Evolutionary conservation across 371 early-diverging fungal species (phyloP).

Genomic region (Conidiobolus incongruus): DNA sequence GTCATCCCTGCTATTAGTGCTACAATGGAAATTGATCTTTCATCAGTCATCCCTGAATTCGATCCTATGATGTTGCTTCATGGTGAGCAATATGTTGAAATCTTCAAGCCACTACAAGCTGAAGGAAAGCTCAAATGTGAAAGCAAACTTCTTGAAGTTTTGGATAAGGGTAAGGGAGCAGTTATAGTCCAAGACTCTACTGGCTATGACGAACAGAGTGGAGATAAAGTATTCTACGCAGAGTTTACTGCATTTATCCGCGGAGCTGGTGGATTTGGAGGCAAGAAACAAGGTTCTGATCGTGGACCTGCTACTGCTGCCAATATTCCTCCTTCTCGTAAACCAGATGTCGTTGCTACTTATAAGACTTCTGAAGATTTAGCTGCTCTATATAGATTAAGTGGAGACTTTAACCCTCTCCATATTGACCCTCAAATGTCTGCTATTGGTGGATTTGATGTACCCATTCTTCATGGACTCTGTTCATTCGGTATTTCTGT

Average conservation of each 20-base stretch:
- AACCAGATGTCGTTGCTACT: slow-evolving; percentile 53
- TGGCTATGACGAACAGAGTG: slow-evolving; percentile 58
- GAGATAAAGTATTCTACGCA: slow-evolving; percentile 56
- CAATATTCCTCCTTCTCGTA: slow-evolving; percentile 48
- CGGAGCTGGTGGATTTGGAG: slow-evolving; percentile 78
- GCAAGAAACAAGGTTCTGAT: slow-evolving; percentile 42
- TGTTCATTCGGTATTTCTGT: slow-evolving; percentile 80
- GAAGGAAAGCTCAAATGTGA: slow-evolving; percentile 49
- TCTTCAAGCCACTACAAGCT: slow-evolving; percentile 66
- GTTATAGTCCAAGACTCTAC: slow-evolving; percentile 54
- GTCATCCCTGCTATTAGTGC: no score
- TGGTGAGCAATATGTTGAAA: slow-evolving; percentile 85
- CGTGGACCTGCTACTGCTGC: slow-evolving; percentile 60
- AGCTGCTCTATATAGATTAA: slow-evolving; percentile 88
- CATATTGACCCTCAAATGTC: slow-evolving; percentile 94
- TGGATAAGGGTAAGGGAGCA: slow-evolving; percentile 92
- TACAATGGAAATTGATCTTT: slow-evolving; percentile 52
- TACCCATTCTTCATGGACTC: slow-evolving; percentile 90
- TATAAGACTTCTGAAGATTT: slow-evolving; percentile 77
- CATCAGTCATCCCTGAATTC: slow-evolving; percentile 61
- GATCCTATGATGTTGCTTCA: slow-evolving; percentile 96
- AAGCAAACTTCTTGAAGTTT: slow-evolving; percentile 64
- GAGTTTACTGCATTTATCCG: slow-evolving; percentile 87
- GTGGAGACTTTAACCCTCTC: slow-evolving; percentile 73
- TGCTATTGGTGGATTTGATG: slow-evolving; percentile 78